Base-by-base conservation (phyloP, 345 rosid genomes). In the Citrus trifoliata region DNA sequence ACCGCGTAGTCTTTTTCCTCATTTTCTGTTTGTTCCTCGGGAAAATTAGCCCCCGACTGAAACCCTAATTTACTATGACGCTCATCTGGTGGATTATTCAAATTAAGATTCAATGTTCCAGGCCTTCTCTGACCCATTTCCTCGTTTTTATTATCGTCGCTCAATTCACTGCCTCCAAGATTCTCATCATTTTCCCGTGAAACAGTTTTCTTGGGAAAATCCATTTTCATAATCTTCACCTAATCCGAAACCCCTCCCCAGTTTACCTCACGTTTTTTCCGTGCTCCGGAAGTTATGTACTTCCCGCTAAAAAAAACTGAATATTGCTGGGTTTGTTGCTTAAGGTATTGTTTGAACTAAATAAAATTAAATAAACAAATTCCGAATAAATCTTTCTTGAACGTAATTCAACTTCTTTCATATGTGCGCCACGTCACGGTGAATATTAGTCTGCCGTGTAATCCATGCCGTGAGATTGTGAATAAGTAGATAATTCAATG, bases 21-120 rank as follows among this genome's bases (percentile, higher is more conserved):
- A 51, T 51, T 68, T 32, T 35, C 82, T 7, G 66, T 46, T 62
- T 67, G 63, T 51, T 75, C 68, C 68, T 60, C 65, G 19, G 35
- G 55, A 67, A 76, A 42, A 40, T 21, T 22, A 46, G 16, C 25
- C 33, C 38, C 35, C 37, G 74, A 30, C 48, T 75, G 61, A 74
- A 71, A 71, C 76, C 75, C 78, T 67, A 78, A 12, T 16, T 4
- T 25, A 71, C 4, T 25, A 22, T 33, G 77, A 33, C 5, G 33
- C 53, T 80, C 73, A 18, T 53, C 70, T 2, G 81, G 70, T 8
- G 4, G 67, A 59, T 32, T 25, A 68, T 72, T 85, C 32, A 80
- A 75, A 73, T 85, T 83, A 40, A 67, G 27, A 77, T 60, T 51
- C 32, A 46, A 33, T 28, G 21, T 24, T 53, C 22, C 67, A 63